Evolutionary conservation across 2,329 filamentous ascomycete species (phyloP), one percentile per base, ranked within the genome.

Genomic region (Emergomyces pasteurianus): DNA sequence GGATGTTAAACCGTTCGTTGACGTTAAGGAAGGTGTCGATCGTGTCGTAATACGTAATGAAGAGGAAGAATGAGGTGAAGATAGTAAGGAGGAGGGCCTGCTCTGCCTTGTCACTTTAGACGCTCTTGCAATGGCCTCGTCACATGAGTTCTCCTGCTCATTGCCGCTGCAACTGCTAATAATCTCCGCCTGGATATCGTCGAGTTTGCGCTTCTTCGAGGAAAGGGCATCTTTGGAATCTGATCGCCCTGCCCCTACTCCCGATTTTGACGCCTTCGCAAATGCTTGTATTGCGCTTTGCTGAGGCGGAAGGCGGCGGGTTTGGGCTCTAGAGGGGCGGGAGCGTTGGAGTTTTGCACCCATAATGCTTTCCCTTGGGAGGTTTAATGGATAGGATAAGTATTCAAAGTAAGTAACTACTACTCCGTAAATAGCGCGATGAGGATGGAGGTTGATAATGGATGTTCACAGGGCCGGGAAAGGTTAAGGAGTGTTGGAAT

Each of bases 251-350:
- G 70, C 61, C 55, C 66, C 59, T 23, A 70, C 61, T 6, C 72
- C 72, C 46, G 75, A 71, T 65, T 80, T 79, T 53, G 74, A 75
- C 61, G 78, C 68, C 65, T 72, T 74, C 61, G 76, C 71, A 64
- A 79, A 80, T 61, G 69, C 70, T 64, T 74, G 73, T 54, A 80
- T 76, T 67, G 72, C 79, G 72, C 66, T 65, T 63, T 74, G 73
- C 26, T 43, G 55, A 60, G 67, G 66, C 55, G 70, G 68, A 66
- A 73, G 70, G 70, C 67, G 62, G 67, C 66, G 63, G 63, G 65
- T 64, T 61, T 59, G 65, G 64, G 54, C 38, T 47, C 71, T 64
- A 59, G 59, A 42, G 18, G 68, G 64, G 65, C 70, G 71, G 66
- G 67, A 68, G 69, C 31, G 57, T 40, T 54, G 53, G 52, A 59